These are phyloP conservation scores for Alnus rubra DNA, from an alignment of 306 rosid genomes.

Conservation along the genomic window DNA sequence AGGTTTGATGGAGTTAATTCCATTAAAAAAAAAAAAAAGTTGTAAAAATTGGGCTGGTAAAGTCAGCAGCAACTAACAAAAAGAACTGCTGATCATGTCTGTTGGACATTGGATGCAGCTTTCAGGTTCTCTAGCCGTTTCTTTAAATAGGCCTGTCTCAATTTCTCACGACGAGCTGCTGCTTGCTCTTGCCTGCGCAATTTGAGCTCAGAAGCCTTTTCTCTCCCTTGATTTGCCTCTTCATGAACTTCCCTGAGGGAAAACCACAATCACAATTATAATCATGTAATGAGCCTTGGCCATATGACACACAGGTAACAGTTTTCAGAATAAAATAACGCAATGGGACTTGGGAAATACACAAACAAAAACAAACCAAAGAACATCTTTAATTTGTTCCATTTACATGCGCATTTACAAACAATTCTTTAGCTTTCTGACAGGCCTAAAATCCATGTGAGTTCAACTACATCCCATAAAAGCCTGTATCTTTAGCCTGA, in stretches of 20 bases:
- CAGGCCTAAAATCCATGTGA: not conserved
- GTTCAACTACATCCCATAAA: not conserved
- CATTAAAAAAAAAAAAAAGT: too few relatives aligned
- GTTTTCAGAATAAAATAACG: not conserved
- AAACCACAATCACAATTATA: conserved; percentile 17
- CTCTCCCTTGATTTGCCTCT: conserved; percentile 83
- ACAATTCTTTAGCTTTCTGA: not conserved
- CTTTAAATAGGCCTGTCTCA: conserved; percentile 80
- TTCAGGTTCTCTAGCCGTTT: conserved; percentile 76
- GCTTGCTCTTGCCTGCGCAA: conserved; percentile 72
- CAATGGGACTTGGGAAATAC: not conserved
- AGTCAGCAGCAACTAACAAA: conserved; percentile 1
- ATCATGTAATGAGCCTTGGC: conserved; percentile 17
- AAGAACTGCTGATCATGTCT: not conserved
- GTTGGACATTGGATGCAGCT: conserved; percentile 52
- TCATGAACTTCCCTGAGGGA: conserved; percentile 83
- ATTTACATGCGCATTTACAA: not conserved
- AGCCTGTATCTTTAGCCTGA: not conserved
- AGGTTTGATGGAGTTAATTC: not conserved
- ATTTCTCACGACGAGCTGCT: conserved; percentile 69
- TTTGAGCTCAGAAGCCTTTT: conserved; percentile 76
- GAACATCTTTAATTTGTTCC: not conserved
- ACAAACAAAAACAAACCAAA: conserved; percentile 3
- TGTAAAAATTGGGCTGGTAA: not conserved
- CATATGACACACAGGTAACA: not conserved